These are phyloP conservation scores for Curvularia sp. DNA, from an alignment of 2,329 filamentous ascomycete genomes.

Conservation along the genomic window DNA sequence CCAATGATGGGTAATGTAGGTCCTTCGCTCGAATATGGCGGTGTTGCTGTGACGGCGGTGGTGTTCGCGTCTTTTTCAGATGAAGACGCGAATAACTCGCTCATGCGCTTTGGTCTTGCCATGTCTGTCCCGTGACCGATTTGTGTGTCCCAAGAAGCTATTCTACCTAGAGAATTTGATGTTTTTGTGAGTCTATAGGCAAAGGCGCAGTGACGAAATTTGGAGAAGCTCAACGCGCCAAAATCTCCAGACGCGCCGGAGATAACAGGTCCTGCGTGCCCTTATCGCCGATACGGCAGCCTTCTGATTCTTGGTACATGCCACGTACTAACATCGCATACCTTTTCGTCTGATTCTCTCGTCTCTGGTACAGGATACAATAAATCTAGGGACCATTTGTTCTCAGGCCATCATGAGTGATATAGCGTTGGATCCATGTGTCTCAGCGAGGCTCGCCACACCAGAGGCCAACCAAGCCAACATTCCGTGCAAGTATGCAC, in stretches of 20 bases:
- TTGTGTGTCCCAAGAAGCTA: too few relatives aligned
- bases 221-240: constrained; percentile 12
- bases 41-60: constrained; percentile 11
- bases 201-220: constrained; percentile 11
- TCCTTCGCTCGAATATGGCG: constrained; percentile 31
- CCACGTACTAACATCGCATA: neutral
- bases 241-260: constrained; percentile 17
- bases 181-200: neutral
- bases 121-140: constrained; percentile 3
- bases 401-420: neutral
- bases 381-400: too few relatives aligned
- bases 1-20: constrained; percentile 29
- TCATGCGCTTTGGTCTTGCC: constrained; percentile 29
- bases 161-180: neutral
- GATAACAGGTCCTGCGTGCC: constrained; percentile 3
- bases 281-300: constrained; percentile 13
- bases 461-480: neutral
- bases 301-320: too few relatives aligned
- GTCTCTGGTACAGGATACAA: neutral
- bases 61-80: constrained; percentile 14
- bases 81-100: constrained; percentile 30
- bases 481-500: neutral
- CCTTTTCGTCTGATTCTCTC: neutral
- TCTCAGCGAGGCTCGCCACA: neutral
- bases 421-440: neutral